Percentiles rank a stretch among this genome's conserved stretches.
These are phyloP conservation scores for Canavalia gladiata DNA, from an alignment of 306 rosid species.

Conservation along the genomic window DNA sequence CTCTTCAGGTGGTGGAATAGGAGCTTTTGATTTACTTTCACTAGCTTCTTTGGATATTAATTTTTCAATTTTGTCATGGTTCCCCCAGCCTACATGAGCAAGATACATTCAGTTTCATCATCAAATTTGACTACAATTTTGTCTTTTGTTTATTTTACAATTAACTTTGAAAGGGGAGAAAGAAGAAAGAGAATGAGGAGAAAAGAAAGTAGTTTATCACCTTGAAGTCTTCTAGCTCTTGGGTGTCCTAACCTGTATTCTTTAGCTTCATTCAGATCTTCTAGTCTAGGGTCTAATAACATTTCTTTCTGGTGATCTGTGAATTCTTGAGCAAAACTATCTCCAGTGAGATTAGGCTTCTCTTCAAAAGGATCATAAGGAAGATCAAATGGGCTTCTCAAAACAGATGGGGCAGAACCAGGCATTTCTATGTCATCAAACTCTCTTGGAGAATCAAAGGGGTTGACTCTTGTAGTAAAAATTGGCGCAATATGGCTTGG, in stretches of 20 bases:
- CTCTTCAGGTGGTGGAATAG: slow-evolving; percentile 26
- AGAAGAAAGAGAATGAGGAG: not conserved
- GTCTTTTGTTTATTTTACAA: not conserved
- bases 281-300: slow-evolving; percentile 37
- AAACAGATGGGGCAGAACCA: slow-evolving; percentile 84
- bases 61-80: slow-evolving; percentile 56
- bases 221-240: slow-evolving; percentile 54
- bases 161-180: not conserved
- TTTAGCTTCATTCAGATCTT: not conserved
- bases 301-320: slow-evolving; percentile 55
- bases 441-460: slow-evolving; percentile 41
- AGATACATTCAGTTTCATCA: slow-evolving; percentile 34
- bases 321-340: slow-evolving; percentile 74
- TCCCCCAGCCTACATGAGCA: slow-evolving; percentile 60
- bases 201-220: slow-evolving; percentile 44
- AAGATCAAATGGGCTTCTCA: slow-evolving; percentile 84
- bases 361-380: slow-evolving; percentile 84
- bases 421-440: slow-evolving; percentile 63
- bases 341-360: slow-evolving; percentile 75
- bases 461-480: slow-evolving; percentile 50
- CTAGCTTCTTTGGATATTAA: slow-evolving; percentile 44
- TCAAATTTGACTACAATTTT: slow-evolving; percentile 17
- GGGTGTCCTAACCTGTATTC: slow-evolving; percentile 40
- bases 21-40: slow-evolving; percentile 43
- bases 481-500: slow-evolving; percentile 65